These are phyloP conservation scores for Cytidiella melzeri DNA, from an alignment of 768 basidiomycete species.

Conservation along the genomic window DNA sequence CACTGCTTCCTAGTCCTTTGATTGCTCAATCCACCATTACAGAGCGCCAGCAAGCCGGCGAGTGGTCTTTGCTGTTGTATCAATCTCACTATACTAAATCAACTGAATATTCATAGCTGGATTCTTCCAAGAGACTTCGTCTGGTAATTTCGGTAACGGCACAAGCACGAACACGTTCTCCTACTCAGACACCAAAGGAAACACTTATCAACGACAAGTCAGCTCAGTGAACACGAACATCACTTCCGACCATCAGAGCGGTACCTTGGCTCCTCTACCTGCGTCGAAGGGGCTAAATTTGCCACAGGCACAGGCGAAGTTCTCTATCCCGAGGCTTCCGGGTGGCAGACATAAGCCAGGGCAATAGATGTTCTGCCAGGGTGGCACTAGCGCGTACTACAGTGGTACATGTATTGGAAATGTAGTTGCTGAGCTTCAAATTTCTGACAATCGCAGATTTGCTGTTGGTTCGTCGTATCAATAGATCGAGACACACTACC, in stretches of 20 bases:
- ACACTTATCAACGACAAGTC: slow-evolving; percentile 8
- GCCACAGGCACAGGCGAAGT: not conserved
- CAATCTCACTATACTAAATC: not conserved
- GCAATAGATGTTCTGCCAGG: too few relatives aligned
- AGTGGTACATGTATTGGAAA: too few relatives aligned
- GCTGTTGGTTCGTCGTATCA: too few relatives aligned
- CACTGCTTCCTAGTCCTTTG: slow-evolving; percentile 51
- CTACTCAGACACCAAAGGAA: slow-evolving; percentile 5
- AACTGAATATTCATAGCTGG: slow-evolving; percentile 30
- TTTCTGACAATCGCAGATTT: too few relatives aligned
- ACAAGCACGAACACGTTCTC: slow-evolving; percentile 57
- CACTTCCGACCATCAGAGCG: slow-evolving; percentile 6
- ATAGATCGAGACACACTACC: too few relatives aligned
- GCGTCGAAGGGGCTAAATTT: not conserved
- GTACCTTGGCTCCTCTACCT: slow-evolving; percentile 1
- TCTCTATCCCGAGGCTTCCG: not conserved
- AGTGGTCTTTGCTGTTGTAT: slow-evolving; percentile 14
- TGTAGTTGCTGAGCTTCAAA: too few relatives aligned
- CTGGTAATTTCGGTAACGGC: slow-evolving; percentile 53
- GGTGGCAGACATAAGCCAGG: not conserved
- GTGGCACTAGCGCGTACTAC: too few relatives aligned
- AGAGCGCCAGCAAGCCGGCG: slow-evolving; percentile 56
- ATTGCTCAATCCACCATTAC: slow-evolving; percentile 50
- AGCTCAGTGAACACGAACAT: slow-evolving; percentile 7
- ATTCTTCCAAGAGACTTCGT: slow-evolving; percentile 37